These are phyloP conservation scores for Heracleum sosnowskyi DNA, from an alignment of 129 eudicot species.

Conservation along the genomic window DNA sequence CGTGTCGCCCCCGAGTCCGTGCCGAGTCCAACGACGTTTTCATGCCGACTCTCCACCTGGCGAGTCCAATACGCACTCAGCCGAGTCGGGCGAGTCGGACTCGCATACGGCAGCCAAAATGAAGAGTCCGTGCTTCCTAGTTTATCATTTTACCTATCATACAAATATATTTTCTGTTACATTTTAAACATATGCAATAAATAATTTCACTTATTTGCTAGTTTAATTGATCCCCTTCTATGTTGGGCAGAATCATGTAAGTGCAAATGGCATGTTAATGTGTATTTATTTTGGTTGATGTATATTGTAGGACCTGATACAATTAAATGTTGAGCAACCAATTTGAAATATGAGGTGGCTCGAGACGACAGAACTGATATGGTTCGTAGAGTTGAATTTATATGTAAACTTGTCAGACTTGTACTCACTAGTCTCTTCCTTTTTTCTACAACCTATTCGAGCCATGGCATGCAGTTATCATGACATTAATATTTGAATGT, in stretches of 20 bases:
- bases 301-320: background rate
- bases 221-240: background rate
- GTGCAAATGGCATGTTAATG: background rate
- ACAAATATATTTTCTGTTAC: background rate
- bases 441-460: background rate
- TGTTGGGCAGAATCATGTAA: background rate
- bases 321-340: background rate
- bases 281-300: background rate
- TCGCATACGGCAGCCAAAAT: too few species aligned
- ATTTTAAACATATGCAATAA: background rate
- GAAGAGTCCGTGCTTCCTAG: too few species aligned
- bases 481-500: background rate
- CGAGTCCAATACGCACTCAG: too few species aligned
- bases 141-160: background rate
- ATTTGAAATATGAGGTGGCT: background rate
- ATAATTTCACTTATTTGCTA: background rate
- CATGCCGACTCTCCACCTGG: too few species aligned
- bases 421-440: too few species aligned
- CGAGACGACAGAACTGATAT: background rate
- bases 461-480: background rate
- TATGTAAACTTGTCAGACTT: background rate
- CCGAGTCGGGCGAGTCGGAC: too few species aligned
- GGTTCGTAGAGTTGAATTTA: background rate
- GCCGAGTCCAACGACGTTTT: too few species aligned
- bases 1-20: too few species aligned